Conservation (phyloP, 1,284 basidiomycete species). For the Heterobasidion irregulare region DNA sequence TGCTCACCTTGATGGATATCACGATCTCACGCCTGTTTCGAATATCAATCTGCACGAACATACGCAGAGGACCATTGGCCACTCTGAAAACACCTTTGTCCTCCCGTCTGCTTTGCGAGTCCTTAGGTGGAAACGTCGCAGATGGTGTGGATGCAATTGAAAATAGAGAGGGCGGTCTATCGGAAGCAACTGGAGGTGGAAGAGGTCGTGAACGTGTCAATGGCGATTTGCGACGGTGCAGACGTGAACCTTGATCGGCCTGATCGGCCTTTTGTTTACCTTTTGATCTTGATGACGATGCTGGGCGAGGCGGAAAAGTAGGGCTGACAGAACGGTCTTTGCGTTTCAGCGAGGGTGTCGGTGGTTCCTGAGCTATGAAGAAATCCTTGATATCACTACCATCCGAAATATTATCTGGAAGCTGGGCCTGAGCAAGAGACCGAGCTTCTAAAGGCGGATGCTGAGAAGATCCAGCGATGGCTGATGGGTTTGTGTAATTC, state of each 20-base stretch:
- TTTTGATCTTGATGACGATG: not conserved
- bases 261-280: not conserved
- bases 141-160: not conserved
- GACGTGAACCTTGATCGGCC: not conserved
- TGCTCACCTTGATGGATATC: slow-evolving; percentile 42
- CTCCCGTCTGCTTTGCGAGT: not conserved
- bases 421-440: not conserved
- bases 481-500: not conserved
- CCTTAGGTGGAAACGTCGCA: not conserved
- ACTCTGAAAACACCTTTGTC: slow-evolving; percentile 10
- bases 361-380: not conserved
- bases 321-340: not conserved
- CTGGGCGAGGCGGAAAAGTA: not conserved
- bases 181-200: not conserved
- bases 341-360: not conserved
- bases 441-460: not conserved
- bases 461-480: not conserved
- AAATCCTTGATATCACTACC: not conserved
- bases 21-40: slow-evolving; percentile 16
- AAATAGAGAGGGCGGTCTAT: not conserved
- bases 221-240: not conserved
- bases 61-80: slow-evolving; percentile 11
- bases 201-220: not conserved
- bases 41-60: slow-evolving; percentile 20
- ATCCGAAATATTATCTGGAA: not conserved